Evolutionary conservation across 495 filamentous ascomycete genomes (phyloP).

Genomic region (Aspergillus campestris): DNA sequence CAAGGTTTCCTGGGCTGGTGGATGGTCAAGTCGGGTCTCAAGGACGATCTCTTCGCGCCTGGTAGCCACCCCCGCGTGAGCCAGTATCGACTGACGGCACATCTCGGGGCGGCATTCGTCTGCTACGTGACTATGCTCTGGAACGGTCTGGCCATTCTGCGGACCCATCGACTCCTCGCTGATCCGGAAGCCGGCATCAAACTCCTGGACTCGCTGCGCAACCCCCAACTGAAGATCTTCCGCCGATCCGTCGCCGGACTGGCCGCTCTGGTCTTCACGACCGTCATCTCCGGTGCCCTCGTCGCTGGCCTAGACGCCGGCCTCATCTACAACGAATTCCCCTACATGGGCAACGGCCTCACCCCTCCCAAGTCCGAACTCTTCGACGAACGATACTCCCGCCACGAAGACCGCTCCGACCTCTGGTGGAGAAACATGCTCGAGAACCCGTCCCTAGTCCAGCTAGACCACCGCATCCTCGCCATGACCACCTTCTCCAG

Average conservation of each 20-base stretch:
- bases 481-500: slow-evolving; percentile 82
- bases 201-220: slow-evolving; percentile 48
- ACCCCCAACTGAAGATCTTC: slow-evolving; percentile 61
- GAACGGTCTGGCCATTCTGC: slow-evolving; percentile 78
- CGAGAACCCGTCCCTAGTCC: slow-evolving; percentile 90
- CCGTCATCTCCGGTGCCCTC: slow-evolving; percentile 85
- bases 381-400: slow-evolving; percentile 77
- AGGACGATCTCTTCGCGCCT: slow-evolving; percentile 87
- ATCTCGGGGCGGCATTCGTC: slow-evolving; percentile 80
- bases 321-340: slow-evolving; percentile 97
- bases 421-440: slow-evolving; percentile 94
- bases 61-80: slow-evolving; percentile 85
- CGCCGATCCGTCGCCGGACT: slow-evolving; percentile 65
- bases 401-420: slow-evolving; percentile 64
- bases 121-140: slow-evolving; percentile 93
- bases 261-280: slow-evolving; percentile 70
- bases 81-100: slow-evolving; percentile 86
- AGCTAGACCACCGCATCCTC: slow-evolving; percentile 89
- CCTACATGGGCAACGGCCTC: slow-evolving; percentile 80
- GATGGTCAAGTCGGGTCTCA: slow-evolving; percentile 96
- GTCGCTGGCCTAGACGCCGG: slow-evolving; percentile 94
- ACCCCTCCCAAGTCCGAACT: slow-evolving; percentile 76
- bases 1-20: slow-evolving; percentile 97
- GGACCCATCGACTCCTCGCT: slow-evolving; percentile 58
- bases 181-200: slow-evolving; percentile 49